Evolutionary conservation across 2,329 filamentous ascomycete genomes (phyloP).

Genomic region (Xylariales sp.): DNA sequence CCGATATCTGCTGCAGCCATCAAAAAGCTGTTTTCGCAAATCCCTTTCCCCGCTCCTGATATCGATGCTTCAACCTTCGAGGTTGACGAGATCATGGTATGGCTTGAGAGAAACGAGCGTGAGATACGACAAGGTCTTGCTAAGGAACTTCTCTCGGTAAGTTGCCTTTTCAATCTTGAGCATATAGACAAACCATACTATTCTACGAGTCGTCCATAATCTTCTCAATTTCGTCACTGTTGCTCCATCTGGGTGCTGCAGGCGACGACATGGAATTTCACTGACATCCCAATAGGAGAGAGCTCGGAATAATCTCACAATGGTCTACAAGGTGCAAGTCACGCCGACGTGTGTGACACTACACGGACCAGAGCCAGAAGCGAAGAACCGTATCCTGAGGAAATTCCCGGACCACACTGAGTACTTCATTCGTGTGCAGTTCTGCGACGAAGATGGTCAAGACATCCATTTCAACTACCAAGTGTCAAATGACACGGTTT

Average conservation of each 20-base stretch:
- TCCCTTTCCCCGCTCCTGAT: slow-evolving; percentile 51
- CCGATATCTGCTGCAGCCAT: slow-evolving; percentile 50
- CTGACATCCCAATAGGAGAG: slow-evolving; percentile 15
- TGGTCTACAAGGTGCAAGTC: slow-evolving; percentile 51
- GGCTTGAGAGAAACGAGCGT: slow-evolving; percentile 38
- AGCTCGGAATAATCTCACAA: slow-evolving; percentile 36
- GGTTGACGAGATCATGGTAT: slow-evolving; percentile 18
- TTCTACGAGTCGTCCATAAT: too few relatives aligned
- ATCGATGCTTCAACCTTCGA: slow-evolving; percentile 38
- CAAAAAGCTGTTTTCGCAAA: slow-evolving; percentile 43
- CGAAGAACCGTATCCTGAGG: slow-evolving; percentile 67
- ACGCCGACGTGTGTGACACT: slow-evolving; percentile 53
- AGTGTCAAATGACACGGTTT: slow-evolving; percentile 45
- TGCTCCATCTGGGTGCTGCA: too few relatives aligned
- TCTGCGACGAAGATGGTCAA: slow-evolving; percentile 69
- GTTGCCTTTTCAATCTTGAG: too few relatives aligned
- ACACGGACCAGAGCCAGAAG: slow-evolving; percentile 58
- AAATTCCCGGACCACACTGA: slow-evolving; percentile 56
- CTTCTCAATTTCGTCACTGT: too few relatives aligned
- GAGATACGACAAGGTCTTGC: slow-evolving; percentile 25
- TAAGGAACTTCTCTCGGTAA: slow-evolving; percentile 17
- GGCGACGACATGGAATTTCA: not conserved
- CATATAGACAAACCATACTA: too few relatives aligned
- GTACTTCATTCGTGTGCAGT: slow-evolving; percentile 65
- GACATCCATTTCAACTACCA: slow-evolving; percentile 54